Base-by-base conservation (phyloP, 73 alveolate genomes). In the Durusdinium trenchii region DNA sequence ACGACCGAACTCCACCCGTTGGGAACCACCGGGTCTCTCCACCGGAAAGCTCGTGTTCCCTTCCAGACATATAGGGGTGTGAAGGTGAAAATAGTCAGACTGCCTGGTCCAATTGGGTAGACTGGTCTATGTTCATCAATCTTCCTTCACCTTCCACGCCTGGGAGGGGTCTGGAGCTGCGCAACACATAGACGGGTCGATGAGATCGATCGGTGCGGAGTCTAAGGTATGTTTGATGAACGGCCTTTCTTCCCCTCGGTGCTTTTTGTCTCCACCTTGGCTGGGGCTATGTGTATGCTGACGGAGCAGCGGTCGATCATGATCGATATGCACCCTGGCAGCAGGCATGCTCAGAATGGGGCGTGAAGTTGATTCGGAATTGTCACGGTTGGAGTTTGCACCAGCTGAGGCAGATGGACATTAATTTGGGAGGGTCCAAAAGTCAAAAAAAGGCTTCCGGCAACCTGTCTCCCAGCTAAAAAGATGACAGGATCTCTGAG, bases 221-320 rank as follows among this genome's bases (percentile, higher is more conserved):
- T n/a, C n/a, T n/a, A 36, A 90, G 96, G 96, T 46, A 91, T 91
- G 35, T 91, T 91, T 35, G 98, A 91, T 18, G 98, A 91, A 89
- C 98, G 98, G 47, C 98, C 98, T 52, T 91, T 91, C 60, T 91
- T 91, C 67, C 98, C 98, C 61, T 62, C 98, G 16, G 98, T 91
- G 50, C 90, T 91, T 26, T 43, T 91, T 35, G 36, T 71, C 43
- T 91, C 98, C 36, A 76, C 85, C 1, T 32, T 81, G 82, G 76
- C 71, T 91, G 98, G 98, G 30, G 98, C 86, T 52, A 28, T 91
- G 40, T 46, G 73, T 89, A 91, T 91, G 98, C 75, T 91, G 78
- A 91, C 98, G n/a, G 90, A 91, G 60, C 98, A 91, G 89, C 98
- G 98, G 60, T 76, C 87, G 5, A 47, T 91, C 32, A 69, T 91